Percentiles rank a stretch among this genome's conserved stretches.
phyloP scores from a whole-genome alignment of 2,329 filamentous ascomycete genomes.

The Drechslerella coelobrocha region DNA sequence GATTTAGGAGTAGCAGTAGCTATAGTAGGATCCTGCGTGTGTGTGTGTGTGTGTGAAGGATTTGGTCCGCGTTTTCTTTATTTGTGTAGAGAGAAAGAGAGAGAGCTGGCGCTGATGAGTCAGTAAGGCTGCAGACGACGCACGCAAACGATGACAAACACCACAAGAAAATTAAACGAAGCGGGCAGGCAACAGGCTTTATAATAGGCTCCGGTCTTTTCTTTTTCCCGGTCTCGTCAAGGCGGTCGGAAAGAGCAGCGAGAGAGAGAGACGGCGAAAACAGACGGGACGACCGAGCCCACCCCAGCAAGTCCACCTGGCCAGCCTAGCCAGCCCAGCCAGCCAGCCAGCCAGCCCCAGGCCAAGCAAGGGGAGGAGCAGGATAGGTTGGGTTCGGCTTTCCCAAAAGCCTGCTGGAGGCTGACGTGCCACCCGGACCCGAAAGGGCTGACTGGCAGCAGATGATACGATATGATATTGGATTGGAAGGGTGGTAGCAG shows the following conservation, averaged over 20 bases:
- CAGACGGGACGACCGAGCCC: background rate
- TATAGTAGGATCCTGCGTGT: background rate
- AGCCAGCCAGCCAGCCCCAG: background rate
- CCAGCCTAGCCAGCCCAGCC: background rate
- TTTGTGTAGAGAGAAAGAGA: background rate
- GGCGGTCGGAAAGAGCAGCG: background rate
- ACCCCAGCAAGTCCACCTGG: background rate
- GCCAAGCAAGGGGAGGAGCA: background rate
- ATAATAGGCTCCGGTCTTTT: background rate
- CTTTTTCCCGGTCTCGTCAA: background rate
- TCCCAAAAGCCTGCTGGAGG: background rate
- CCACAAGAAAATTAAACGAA: too few relatives aligned
- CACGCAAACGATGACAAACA: background rate
- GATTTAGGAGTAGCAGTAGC: too few relatives aligned
- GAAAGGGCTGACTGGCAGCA: background rate
- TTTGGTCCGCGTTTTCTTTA: background rate
- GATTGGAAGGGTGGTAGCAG: background rate
- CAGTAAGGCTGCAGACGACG: background rate
- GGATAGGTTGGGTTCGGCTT: background rate
- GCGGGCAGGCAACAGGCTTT: background rate
- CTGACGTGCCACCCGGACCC: background rate
- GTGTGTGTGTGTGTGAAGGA: conserved; percentile 9
- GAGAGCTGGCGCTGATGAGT: background rate
- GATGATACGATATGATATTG: background rate
- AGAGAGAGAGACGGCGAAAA: background rate